Conservation (phyloP, 179 eudicot genomes). For the Beta corolliflora region DNA sequence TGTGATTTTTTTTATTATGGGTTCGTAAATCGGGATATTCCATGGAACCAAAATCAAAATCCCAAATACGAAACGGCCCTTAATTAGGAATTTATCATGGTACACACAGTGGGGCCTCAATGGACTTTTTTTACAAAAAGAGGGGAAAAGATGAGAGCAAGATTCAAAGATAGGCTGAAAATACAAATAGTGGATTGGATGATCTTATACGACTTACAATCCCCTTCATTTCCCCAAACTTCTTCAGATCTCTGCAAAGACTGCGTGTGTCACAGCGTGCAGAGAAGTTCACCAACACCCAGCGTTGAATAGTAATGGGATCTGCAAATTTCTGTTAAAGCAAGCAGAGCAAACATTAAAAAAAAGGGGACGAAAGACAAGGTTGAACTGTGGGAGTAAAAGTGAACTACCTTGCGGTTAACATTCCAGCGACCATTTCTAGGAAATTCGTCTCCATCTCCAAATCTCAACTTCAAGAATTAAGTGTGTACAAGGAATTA, state of each 20-base stretch:
- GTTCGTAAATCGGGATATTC: too few species aligned
- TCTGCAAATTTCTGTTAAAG: constrained; percentile 8
- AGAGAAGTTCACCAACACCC: constrained; percentile 21
- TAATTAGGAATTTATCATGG: too few species aligned
- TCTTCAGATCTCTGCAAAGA: neutral
- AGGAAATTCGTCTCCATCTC: constrained; percentile 7
- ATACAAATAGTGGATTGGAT: too few species aligned
- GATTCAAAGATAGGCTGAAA: neutral
- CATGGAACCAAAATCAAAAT: too few species aligned
- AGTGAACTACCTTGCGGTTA: neutral
- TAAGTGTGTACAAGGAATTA: neutral
- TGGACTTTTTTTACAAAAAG: neutral
- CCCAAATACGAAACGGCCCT: too few species aligned
- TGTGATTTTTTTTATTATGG: too few species aligned
- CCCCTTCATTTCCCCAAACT: constrained; percentile 8
- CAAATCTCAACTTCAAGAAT: neutral
- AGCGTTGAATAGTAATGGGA: neutral
- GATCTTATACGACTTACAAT: neutral
- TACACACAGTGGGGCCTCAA: neutral
- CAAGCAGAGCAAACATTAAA: neutral
- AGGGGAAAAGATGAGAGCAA: neutral
- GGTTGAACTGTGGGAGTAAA: neutral
- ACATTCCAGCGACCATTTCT: constrained; percentile 1
- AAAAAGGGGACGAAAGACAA: neutral
- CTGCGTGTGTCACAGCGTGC: constrained; percentile 13